Evolutionary conservation across 331 rosid genomes (phyloP).

Genomic region (Prunus yedoensis): DNA sequence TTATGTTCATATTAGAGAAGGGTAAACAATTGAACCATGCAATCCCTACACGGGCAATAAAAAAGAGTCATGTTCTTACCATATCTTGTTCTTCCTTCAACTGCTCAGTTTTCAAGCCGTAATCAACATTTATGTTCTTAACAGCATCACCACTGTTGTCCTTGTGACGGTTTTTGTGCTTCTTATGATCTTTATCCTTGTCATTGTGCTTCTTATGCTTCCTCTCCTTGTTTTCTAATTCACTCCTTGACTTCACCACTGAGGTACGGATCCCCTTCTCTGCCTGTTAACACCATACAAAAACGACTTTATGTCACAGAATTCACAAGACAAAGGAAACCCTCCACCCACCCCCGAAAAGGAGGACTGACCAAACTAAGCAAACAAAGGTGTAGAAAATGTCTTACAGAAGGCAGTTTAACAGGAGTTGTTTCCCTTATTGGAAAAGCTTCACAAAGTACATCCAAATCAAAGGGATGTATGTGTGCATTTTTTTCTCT

Average conservation of each 20-base stretch:
- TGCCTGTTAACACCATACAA: conserved; percentile 21
- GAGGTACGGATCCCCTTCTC: conserved; percentile 29
- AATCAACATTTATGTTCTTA: not conserved
- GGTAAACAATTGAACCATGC: not conserved
- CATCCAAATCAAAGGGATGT: conserved; percentile 24
- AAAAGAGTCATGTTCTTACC: conserved; percentile 11
- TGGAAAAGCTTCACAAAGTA: conserved; percentile 27
- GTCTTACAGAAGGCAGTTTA: conserved; percentile 29
- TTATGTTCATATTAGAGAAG: not conserved
- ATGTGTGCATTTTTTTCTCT: conserved; percentile 12
- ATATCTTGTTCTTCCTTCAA: conserved; percentile 14
- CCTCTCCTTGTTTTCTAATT: conserved; percentile 20
- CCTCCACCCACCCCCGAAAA: not conserved
- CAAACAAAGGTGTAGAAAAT: not conserved
- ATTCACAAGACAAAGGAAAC: not conserved
- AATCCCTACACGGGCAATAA: conserved; percentile 9
- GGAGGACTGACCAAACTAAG: not conserved
- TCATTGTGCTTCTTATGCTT: conserved; percentile 20
- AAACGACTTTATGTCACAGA: not conserved
- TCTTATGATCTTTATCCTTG: conserved; percentile 21
- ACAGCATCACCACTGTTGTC: not conserved
- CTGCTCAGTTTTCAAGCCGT: conserved; percentile 9
- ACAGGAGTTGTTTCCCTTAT: conserved; percentile 33
- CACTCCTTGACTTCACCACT: conserved; percentile 15
- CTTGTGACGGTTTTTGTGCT: conserved; percentile 9